Conservation (phyloP, 2,329 filamentous ascomycete genomes). For the Leptographium galeiforme region DNA sequence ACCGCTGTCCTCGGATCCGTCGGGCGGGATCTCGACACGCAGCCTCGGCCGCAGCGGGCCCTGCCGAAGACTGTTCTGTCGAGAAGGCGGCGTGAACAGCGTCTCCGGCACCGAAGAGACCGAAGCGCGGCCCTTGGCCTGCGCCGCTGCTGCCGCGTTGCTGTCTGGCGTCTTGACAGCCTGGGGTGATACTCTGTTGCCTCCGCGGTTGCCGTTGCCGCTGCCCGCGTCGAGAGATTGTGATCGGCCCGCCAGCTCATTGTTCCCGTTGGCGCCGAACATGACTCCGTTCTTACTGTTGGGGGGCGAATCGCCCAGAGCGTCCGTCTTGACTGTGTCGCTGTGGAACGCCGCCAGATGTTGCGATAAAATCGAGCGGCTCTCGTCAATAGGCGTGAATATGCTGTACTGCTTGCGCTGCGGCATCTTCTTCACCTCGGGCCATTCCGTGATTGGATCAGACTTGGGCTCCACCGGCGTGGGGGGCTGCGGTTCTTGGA, state of each 20-base stretch:
- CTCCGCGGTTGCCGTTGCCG: not conserved
- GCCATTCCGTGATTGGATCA: constrained; percentile 17
- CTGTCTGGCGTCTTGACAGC: constrained; percentile 36
- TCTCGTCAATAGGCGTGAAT: constrained; percentile 94
- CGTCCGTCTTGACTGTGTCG: constrained; percentile 31
- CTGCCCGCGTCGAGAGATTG: constrained; percentile 7
- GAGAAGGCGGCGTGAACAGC: constrained; percentile 54
- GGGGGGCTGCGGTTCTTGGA: constrained; percentile 37
- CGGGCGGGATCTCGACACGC: constrained; percentile 90
- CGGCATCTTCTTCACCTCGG: constrained; percentile 47
- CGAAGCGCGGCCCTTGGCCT: constrained; percentile 33
- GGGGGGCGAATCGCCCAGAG: constrained; percentile 3
- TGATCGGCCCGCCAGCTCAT: not conserved
- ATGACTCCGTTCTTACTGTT: not conserved
- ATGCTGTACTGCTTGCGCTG: constrained; percentile 82
- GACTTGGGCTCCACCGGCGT: constrained; percentile 24
- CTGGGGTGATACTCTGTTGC: constrained; percentile 38
- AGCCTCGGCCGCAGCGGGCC: constrained; percentile 61
- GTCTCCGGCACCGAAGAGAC: constrained; percentile 53
- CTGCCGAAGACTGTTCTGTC: constrained; percentile 62
- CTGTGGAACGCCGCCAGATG: constrained; percentile 59
- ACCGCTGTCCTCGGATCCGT: constrained; percentile 62
- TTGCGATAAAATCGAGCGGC: constrained; percentile 73
- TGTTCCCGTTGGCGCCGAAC: not conserved
- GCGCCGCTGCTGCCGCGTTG: constrained; percentile 23